These are phyloP conservation scores for Zasmidium cellare DNA, from an alignment of 2,329 filamentous ascomycete genomes.

Conservation along the genomic window DNA sequence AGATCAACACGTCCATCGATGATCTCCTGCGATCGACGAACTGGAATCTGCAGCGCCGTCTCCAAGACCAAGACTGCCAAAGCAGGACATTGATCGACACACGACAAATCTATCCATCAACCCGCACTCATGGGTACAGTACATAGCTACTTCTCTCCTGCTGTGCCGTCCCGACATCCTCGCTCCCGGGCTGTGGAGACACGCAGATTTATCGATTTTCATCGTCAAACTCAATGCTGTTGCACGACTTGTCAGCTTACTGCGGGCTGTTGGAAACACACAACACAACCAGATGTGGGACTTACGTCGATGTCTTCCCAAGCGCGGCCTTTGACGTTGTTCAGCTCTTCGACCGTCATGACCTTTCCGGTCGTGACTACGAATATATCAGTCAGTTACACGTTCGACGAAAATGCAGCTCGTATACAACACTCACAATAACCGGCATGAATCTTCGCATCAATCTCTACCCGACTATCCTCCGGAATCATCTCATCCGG, in stretches of 20 bases:
- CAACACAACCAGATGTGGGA: slow-evolving; percentile 1
- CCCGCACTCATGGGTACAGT: neutral
- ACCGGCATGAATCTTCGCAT: slow-evolving; percentile 94
- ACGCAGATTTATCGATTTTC: neutral
- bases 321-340: slow-evolving; percentile 81
- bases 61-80: neutral
- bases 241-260: slow-evolving; percentile 18
- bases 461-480: slow-evolving; percentile 96
- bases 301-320: slow-evolving; percentile 71
- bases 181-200: neutral
- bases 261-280: neutral
- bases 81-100: neutral
- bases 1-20: neutral
- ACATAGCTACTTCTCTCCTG: neutral
- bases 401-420: neutral
- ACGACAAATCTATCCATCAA: neutral
- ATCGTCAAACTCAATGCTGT: slow-evolving; percentile 23
- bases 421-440: slow-evolving; percentile 52
- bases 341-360: slow-evolving; percentile 82
- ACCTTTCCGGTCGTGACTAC: slow-evolving; percentile 80
- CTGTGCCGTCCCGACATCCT: neutral
- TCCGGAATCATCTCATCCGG: slow-evolving; percentile 92
- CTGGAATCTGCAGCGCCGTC: neutral
- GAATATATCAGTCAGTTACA: slow-evolving; percentile 22
- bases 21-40: slow-evolving; percentile 9